Conservation (phyloP, 2,329 filamentous ascomycete genomes). For the Pseudocercospora pini-densiflorae region DNA sequence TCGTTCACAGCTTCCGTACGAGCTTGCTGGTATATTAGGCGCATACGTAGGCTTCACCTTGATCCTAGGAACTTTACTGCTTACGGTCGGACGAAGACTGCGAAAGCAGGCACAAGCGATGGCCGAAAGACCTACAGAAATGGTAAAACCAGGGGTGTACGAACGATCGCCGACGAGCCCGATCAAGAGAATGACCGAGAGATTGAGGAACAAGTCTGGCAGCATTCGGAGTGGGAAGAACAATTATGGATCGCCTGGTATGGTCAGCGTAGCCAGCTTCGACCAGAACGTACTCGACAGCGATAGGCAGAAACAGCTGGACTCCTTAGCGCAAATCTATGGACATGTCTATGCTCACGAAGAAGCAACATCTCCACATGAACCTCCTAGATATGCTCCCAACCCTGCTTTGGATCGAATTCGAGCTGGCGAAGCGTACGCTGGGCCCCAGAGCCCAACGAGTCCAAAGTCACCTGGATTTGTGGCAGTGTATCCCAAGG, state of each 20-base stretch:
- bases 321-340: constrained; percentile 89
- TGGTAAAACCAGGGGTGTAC: constrained; percentile 55
- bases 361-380: no score
- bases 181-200: constrained; percentile 21
- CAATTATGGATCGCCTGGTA: constrained; percentile 47
- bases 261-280: constrained; percentile 70
- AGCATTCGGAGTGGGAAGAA: constrained; percentile 46
- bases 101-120: constrained; percentile 51
- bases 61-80: constrained; percentile 67
- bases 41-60: constrained; percentile 80
- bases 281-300: constrained; percentile 74
- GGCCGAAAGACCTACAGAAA: constrained; percentile 61
- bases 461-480: constrained; percentile 34
- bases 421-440: constrained; percentile 33
- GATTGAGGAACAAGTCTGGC: constrained; percentile 32
- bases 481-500: not conserved
- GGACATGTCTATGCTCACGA: constrained; percentile 66
- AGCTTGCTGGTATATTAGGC: constrained; percentile 82
- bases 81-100: constrained; percentile 51
- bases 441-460: constrained; percentile 39
- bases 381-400: not conserved
- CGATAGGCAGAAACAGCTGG: constrained; percentile 75
- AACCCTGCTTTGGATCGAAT: constrained; percentile 14
- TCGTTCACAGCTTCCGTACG: constrained; percentile 70
- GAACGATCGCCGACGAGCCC: constrained; percentile 41